Conservation (phyloP, 441 rosid species). For the Populus hybrid region DNA sequence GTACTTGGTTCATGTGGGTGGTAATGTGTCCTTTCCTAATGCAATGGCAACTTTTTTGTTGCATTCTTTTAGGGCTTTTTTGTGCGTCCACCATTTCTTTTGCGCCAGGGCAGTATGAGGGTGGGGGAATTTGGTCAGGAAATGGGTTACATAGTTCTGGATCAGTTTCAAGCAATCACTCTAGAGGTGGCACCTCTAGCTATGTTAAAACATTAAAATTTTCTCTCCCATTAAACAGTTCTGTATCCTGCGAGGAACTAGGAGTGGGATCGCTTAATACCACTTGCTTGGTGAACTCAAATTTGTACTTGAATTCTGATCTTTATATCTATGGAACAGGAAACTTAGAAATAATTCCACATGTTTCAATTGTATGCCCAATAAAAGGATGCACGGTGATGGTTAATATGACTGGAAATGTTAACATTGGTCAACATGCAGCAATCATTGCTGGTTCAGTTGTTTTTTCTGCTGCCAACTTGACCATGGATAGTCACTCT, state of each 20-base stretch:
- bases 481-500: conserved; percentile 60
- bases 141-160: conserved; percentile 26
- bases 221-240: conserved; percentile 16
- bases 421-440: conserved; percentile 70
- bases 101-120: conserved; percentile 30
- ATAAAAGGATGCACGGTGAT: conserved; percentile 62
- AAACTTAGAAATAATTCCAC: conserved; percentile 70
- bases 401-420: conserved; percentile 74
- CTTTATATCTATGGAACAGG: conserved; percentile 65
- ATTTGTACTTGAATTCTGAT: conserved; percentile 62
- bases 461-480: conserved; percentile 56
- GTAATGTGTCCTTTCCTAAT: conserved; percentile 42
- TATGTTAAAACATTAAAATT: conserved; percentile 22
- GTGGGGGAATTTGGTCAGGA: conserved; percentile 22
- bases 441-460: conserved; percentile 70
- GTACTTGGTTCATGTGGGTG: conserved; percentile 20
- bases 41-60: conserved; percentile 44
- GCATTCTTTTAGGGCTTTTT: conserved; percentile 43
- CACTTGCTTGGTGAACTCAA: conserved; percentile 76
- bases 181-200: conserved; percentile 21
- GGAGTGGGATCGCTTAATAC: conserved; percentile 93
- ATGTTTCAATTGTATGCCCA: conserved; percentile 70
- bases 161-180: conserved; percentile 28
- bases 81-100: conserved; percentile 32
- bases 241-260: conserved; percentile 66